Percentiles rank a stretch among this genome's conserved stretches.
These are phyloP conservation scores for Chlamydomonas eustigma DNA, from an alignment of 139 green algal genomes.

Conservation along the genomic window DNA sequence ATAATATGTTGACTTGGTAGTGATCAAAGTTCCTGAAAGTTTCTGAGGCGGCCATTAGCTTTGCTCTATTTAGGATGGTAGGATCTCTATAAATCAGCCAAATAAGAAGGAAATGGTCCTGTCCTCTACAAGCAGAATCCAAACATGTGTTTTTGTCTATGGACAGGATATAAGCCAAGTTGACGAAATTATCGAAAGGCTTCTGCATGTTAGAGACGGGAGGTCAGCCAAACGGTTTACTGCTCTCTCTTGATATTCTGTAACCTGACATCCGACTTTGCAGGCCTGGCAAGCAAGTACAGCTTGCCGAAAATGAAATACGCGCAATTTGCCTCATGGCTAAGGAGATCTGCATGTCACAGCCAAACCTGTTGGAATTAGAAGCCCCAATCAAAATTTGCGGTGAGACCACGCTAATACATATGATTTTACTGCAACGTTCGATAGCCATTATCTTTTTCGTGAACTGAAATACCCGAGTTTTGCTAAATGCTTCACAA, in stretches of 20 bases:
- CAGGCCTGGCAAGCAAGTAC: slow-evolving; percentile 90
- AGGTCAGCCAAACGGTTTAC: slow-evolving; percentile 9
- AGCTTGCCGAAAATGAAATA: slow-evolving; percentile 91
- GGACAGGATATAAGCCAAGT: slow-evolving; percentile 56
- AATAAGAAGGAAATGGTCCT: too few species aligned
- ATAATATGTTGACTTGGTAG: too few species aligned
- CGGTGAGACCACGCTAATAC: slow-evolving; percentile 76
- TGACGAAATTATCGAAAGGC: slow-evolving; percentile 91
- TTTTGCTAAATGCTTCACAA: not conserved
- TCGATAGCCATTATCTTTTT: not conserved
- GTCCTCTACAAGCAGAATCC: too few species aligned
- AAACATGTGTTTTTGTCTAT: too few species aligned
- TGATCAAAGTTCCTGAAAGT: too few species aligned
- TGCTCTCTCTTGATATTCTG: not conserved
- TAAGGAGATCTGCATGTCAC: slow-evolving; percentile 93
- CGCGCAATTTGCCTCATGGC: slow-evolving; percentile 86
- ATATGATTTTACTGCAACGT: too few species aligned
- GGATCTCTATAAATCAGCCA: too few species aligned
- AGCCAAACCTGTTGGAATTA: slow-evolving; percentile 96
- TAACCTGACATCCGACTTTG: not conserved
- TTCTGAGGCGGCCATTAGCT: too few species aligned
- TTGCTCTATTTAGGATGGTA: too few species aligned
- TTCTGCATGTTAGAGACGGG: slow-evolving; percentile 83
- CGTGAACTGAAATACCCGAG: not conserved
- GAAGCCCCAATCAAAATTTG: slow-evolving; percentile 99